A percentile compares a stretch with the other conserved stretches of the same genome.
These are phyloP conservation scores for Fusarium abutilonis DNA, from an alignment of 2,329 filamentous ascomycete species.

Conservation along the genomic window DNA sequence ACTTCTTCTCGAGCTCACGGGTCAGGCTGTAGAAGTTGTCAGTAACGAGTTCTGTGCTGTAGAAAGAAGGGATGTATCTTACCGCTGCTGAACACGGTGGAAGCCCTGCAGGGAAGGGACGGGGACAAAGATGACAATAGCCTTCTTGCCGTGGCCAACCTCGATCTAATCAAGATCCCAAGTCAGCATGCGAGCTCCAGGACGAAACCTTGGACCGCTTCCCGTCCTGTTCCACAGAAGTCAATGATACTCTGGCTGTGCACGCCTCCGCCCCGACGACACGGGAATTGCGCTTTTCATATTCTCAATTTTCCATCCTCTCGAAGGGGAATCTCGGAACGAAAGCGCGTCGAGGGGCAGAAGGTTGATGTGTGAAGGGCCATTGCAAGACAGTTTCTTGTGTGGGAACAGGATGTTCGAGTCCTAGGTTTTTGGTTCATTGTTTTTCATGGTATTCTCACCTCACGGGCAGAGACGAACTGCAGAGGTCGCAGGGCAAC, in stretches of 20 bases:
- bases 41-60: conserved; percentile 9
- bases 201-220: conserved; percentile 77
- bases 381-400: conserved; percentile 48
- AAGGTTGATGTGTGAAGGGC: conserved; percentile 42
- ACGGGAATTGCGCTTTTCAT: conserved; percentile 29
- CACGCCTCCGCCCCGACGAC: conserved; percentile 45
- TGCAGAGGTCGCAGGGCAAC: conserved; percentile 95
- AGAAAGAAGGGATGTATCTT: conserved; percentile 56
- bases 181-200: conserved; percentile 82
- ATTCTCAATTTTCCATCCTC: conserved; percentile 18
- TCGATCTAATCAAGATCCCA: conserved; percentile 85
- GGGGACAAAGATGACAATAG: conserved; percentile 99
- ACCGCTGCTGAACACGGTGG: conserved; percentile 99
- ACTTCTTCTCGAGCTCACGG: conserved; percentile 99
- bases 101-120: conserved; percentile 98
- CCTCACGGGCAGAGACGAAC: conserved; percentile 99
- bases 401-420: conserved; percentile 56
- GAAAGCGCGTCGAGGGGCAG: conserved; percentile 38
- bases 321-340: conserved; percentile 39
- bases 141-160: conserved; percentile 99
- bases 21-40: conserved; percentile 75
- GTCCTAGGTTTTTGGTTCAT: conserved; percentile 14
- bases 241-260: conserved; percentile 53
- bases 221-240: conserved; percentile 74
- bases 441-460: conserved; percentile 68